Percentiles rank a stretch among this genome's conserved stretches.
Evolutionary conservation across 352 stramenopile species (phyloP).

Genomic region (Phytophthora chlamydospora): DNA sequence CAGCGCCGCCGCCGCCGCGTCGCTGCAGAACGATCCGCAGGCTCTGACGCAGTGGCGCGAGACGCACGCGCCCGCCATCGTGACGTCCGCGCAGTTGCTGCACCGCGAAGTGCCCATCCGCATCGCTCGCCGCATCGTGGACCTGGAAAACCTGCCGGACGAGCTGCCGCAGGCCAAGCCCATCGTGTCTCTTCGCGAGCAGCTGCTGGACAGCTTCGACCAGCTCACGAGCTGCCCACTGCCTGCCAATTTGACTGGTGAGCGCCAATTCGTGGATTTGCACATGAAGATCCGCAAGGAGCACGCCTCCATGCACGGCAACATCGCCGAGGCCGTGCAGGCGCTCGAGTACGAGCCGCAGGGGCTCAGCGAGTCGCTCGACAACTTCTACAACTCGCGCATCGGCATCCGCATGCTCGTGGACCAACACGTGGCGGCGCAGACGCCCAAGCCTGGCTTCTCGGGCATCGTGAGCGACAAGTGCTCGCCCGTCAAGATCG

Average conservation of each 20-base stretch:
- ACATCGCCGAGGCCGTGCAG: slow-evolving; percentile 66
- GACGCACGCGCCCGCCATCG: slow-evolving; percentile 68
- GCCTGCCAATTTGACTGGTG: slow-evolving; percentile 57
- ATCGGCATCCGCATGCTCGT: slow-evolving; percentile 87
- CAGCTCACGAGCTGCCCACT: slow-evolving; percentile 68
- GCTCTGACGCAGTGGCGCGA: slow-evolving; percentile 68
- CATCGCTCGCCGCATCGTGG: slow-evolving; percentile 79
- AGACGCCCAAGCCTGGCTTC: slow-evolving; percentile 61
- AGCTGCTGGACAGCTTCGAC: slow-evolving; percentile 77
- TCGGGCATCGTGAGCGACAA: slow-evolving; percentile 69
- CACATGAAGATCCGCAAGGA: slow-evolving; percentile 61
- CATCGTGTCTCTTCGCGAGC: slow-evolving; percentile 68
- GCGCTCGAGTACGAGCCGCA: slow-evolving; percentile 61
- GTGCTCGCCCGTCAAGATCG: slow-evolving; percentile 74
- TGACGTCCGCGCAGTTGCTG: slow-evolving; percentile 80
- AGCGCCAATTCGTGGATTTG: slow-evolving; percentile 67
- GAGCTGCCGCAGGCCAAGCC: slow-evolving; percentile 62
- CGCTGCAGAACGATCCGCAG: slow-evolving; percentile 55
- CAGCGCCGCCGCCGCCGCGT: slow-evolving; percentile 51
- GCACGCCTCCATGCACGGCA: slow-evolving; percentile 77
- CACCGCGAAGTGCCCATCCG: slow-evolving; percentile 84
- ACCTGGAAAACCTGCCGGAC: slow-evolving; percentile 82
- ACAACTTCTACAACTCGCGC: slow-evolving; percentile 86
- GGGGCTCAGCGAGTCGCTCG: slow-evolving; percentile 65
- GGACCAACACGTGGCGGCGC: slow-evolving; percentile 77